These are phyloP conservation scores for Scleroderma citrinum DNA, from an alignment of 768 basidiomycete genomes.

Conservation along the genomic window DNA sequence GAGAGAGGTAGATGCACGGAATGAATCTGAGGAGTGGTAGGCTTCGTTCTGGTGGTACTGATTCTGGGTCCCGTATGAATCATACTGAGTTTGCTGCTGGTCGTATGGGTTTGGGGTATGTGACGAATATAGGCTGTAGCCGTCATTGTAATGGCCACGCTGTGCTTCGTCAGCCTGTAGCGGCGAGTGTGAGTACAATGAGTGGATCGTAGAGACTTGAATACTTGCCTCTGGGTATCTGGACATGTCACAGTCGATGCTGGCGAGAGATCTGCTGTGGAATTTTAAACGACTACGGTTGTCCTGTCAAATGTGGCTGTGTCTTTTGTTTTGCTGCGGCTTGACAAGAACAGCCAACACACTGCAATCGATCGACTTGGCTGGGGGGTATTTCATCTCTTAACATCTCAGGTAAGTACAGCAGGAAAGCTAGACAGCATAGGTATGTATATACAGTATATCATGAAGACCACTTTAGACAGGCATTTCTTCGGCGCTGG, in stretches of 20 bases:
- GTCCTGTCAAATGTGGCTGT: not conserved
- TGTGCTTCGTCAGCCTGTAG: constrained; percentile 60
- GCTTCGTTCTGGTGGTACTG: constrained; percentile 28
- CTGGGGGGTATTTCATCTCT: too few species aligned
- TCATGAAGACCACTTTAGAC: too few species aligned
- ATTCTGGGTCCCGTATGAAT: constrained; percentile 25
- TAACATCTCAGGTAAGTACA: too few species aligned
- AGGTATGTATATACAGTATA: too few species aligned
- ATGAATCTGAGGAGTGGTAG: constrained; percentile 36
- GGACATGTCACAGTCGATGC: constrained; percentile 29
- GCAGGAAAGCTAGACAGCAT: too few species aligned
- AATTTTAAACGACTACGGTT: constrained; percentile 6
- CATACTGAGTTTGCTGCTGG: constrained; percentile 31
- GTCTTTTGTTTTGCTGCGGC: too few species aligned
- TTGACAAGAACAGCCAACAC: too few species aligned
- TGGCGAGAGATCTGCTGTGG: constrained; percentile 1
- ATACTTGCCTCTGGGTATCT: constrained; percentile 35
- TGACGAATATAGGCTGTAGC: constrained; percentile 47
- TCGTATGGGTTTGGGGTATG: constrained; percentile 36
- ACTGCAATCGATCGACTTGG: too few species aligned
- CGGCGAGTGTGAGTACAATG: constrained; percentile 2
- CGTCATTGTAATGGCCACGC: constrained; percentile 59
- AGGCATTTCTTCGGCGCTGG: too few species aligned
- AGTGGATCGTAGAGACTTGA: not conserved
- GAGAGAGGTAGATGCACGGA: constrained; percentile 23